phyloP scores from a whole-genome alignment of 163 green algal genomes.

The Smithsoniella earleae region DNA sequence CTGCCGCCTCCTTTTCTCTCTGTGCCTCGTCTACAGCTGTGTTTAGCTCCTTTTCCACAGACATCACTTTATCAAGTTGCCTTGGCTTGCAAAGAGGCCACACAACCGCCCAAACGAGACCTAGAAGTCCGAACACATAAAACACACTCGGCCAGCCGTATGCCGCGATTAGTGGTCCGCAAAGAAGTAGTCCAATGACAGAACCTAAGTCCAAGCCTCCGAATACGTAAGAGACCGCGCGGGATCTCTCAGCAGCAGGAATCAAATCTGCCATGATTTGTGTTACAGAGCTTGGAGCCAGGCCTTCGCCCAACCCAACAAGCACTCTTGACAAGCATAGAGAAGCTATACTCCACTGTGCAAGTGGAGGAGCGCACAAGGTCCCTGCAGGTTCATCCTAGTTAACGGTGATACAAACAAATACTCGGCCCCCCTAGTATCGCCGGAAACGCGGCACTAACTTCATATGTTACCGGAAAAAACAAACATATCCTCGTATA shows the following conservation, averaged over 20 bases:
- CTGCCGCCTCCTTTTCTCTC: not conserved
- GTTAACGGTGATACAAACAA: not conserved
- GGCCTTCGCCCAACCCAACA: slow-evolving; percentile 62
- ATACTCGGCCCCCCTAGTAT: not conserved
- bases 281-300: slow-evolving; percentile 76
- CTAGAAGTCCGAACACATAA: slow-evolving; percentile 69
- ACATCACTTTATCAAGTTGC: slow-evolving; percentile 35
- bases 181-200: slow-evolving; percentile 80
- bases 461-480: not conserved
- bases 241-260: slow-evolving; percentile 60
- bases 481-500: not conserved
- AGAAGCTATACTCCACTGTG: slow-evolving; percentile 56
- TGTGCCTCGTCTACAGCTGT: slow-evolving; percentile 14
- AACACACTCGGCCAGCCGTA: slow-evolving; percentile 86
- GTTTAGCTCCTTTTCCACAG: not conserved
- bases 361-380: slow-evolving; percentile 65
- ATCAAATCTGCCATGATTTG: slow-evolving; percentile 79
- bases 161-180: slow-evolving; percentile 69
- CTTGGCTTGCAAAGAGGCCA: slow-evolving; percentile 68
- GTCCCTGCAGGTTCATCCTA: slow-evolving; percentile 46
- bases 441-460: not conserved
- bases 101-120: slow-evolving; percentile 65
- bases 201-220: slow-evolving; percentile 81
- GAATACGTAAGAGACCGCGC: slow-evolving; percentile 80
- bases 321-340: slow-evolving; percentile 58